Conservation (phyloP, 1,284 basidiomycete species). For the Xanthoconium separans region DNA sequence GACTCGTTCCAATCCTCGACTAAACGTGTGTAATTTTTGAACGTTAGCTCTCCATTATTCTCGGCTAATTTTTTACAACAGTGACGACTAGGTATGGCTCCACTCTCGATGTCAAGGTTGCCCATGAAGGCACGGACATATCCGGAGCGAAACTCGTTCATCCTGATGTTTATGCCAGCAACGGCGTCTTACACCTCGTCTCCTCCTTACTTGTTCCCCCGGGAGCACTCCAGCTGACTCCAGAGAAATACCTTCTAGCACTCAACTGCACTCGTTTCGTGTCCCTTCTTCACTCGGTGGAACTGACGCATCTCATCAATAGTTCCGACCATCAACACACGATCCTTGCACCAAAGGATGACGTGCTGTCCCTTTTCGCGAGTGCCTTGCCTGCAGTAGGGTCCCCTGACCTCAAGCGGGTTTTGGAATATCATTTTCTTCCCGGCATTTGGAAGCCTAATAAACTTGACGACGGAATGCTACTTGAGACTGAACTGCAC, state of each 20-base stretch:
- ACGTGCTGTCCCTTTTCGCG: conserved; percentile 67
- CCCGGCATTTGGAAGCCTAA: conserved; percentile 70
- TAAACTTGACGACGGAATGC: conserved; percentile 70
- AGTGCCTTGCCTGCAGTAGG: conserved; percentile 62
- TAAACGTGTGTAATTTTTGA: conserved; percentile 46
- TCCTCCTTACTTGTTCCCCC: conserved; percentile 81
- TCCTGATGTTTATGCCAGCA: conserved; percentile 88
- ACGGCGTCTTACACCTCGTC: conserved; percentile 91
- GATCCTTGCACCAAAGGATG: conserved; percentile 87
- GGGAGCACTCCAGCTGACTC: conserved; percentile 76
- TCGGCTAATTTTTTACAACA: conserved; percentile 33
- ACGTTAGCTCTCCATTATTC: background rate
- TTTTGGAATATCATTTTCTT: conserved; percentile 85
- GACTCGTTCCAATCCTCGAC: conserved; percentile 54
- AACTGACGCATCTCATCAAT: conserved; percentile 78
- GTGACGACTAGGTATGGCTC: conserved; percentile 73
- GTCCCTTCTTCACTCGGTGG: conserved; percentile 79
- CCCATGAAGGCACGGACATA: conserved; percentile 56
- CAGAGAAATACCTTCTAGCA: conserved; percentile 90
- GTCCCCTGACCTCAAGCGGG: conserved; percentile 61
- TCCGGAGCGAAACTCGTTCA: conserved; percentile 65
- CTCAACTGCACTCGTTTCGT: conserved; percentile 93
- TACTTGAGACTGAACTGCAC: conserved; percentile 77
- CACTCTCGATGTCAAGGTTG: conserved; percentile 57
- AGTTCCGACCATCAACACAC: conserved; percentile 71